Conservation (phyloP, 768 basidiomycete genomes). For the Leucocoprinus birnbaumii region DNA sequence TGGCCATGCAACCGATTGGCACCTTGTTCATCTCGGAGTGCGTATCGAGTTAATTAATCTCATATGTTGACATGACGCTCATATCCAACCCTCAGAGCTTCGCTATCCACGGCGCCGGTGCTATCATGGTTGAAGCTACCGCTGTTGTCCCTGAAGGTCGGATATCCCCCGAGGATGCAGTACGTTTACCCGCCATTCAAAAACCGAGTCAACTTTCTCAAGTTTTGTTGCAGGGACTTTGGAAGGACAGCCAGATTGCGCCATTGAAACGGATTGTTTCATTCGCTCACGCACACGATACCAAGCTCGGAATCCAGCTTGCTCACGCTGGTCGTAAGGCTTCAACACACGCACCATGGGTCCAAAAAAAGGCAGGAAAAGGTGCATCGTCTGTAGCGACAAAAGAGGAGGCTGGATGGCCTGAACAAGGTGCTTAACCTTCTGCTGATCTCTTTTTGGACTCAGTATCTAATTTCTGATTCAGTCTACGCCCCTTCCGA, state of each 20-base stretch:
- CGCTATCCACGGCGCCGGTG: slow-evolving; percentile 69
- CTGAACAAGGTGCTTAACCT: slow-evolving; percentile 46
- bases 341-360: slow-evolving; percentile 67
- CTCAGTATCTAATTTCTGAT: not conserved
- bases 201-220: not conserved
- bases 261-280: slow-evolving; percentile 70
- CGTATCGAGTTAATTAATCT: slow-evolving; percentile 21
- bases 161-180: slow-evolving; percentile 74
- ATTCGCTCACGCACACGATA: slow-evolving; percentile 69
- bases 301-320: slow-evolving; percentile 76
- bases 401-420: slow-evolving; percentile 65
- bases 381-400: slow-evolving; percentile 32
- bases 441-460: not conserved
- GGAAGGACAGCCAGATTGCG: slow-evolving; percentile 73
- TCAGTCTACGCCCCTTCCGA: slow-evolving; percentile 62
- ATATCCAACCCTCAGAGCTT: slow-evolving; percentile 36
- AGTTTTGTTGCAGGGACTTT: slow-evolving; percentile 47
- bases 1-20: slow-evolving; percentile 81
- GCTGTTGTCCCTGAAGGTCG: slow-evolving; percentile 72
- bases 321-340: slow-evolving; percentile 75
- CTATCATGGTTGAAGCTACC: slow-evolving; percentile 73
- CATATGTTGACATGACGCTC: not conserved
- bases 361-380: slow-evolving; percentile 35
- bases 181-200: slow-evolving; percentile 20
- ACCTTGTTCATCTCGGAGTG: slow-evolving; percentile 77